These are phyloP conservation scores for Xylariaceae sp. DNA, from an alignment of 2,329 filamentous ascomycete genomes.

Conservation along the genomic window DNA sequence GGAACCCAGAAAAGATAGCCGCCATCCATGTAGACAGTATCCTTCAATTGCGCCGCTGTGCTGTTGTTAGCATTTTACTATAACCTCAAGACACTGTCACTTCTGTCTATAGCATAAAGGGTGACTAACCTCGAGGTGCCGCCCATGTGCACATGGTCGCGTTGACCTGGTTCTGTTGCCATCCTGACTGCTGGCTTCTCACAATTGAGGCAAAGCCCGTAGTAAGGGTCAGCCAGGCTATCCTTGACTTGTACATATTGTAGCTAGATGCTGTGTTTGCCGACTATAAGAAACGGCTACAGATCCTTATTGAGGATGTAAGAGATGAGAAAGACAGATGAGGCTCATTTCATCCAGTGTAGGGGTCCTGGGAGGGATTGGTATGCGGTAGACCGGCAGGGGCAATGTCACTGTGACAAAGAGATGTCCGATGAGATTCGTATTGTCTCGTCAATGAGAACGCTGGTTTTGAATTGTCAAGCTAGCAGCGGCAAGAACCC, in stretches of 20 bases:
- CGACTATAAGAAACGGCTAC: conserved; percentile 8
- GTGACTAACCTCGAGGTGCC: conserved; percentile 30
- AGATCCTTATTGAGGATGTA: conserved; percentile 6
- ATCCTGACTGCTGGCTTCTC: conserved; percentile 42
- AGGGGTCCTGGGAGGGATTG: neutral
- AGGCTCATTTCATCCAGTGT: conserved; percentile 17
- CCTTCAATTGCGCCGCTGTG: conserved; percentile 33
- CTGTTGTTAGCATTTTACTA: conserved; percentile 29
- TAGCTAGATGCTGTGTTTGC: conserved; percentile 8
- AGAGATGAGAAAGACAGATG: conserved; percentile 5
- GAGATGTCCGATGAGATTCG: conserved; percentile 8
- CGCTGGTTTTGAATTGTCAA: conserved; percentile 10
- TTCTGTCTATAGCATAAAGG: too few relatives aligned
- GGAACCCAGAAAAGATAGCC: conserved; percentile 52
- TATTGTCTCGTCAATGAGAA: conserved; percentile 13
- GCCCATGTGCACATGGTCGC: conserved; percentile 57
- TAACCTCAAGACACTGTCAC: too few relatives aligned
- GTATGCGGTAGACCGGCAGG: conserved; percentile 4
- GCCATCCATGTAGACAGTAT: conserved; percentile 64
- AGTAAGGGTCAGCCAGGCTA: conserved; percentile 23
- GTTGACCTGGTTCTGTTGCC: conserved; percentile 49
- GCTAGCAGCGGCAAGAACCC: conserved; percentile 5
- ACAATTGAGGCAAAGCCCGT: conserved; percentile 25
- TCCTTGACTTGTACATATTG: conserved; percentile 25
- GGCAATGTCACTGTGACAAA: conserved; percentile 19